Percentiles rank a stretch among this genome's conserved stretches.
These are phyloP conservation scores for Xylariaceae sp. DNA, from an alignment of 2,329 filamentous ascomycete species.

Conservation along the genomic window DNA sequence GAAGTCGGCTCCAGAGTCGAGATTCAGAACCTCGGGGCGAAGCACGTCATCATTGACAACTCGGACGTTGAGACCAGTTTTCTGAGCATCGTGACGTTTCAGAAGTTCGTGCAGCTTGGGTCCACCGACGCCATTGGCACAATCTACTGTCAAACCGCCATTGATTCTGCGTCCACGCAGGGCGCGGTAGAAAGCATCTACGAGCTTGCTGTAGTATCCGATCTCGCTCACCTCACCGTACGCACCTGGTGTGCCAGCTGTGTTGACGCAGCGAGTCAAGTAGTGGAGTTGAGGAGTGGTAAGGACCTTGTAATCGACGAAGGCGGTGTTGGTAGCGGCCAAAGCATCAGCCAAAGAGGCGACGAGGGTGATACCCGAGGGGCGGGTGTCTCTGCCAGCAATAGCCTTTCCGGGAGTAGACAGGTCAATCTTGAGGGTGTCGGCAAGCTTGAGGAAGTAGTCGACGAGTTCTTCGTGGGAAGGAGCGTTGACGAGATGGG, in stretches of 20 bases:
- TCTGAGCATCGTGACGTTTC: constrained; percentile 69
- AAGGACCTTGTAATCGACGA: constrained; percentile 81
- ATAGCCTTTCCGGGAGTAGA: constrained; percentile 72
- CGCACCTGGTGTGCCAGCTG: constrained; percentile 76
- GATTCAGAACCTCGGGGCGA: constrained; percentile 82
- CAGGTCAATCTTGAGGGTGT: constrained; percentile 72
- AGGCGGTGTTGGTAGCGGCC: constrained; percentile 68
- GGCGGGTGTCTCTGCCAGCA: constrained; percentile 87
- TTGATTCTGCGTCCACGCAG: constrained; percentile 72
- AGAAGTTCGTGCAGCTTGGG: constrained; percentile 84
- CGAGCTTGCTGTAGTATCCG: constrained; percentile 93
- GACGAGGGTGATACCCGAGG: constrained; percentile 82
- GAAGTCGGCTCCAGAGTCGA: constrained; percentile 92
- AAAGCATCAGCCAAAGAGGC: constrained; percentile 75
- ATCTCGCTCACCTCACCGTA: constrained; percentile 87
- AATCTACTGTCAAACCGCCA: constrained; percentile 80
- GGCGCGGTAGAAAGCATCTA: constrained; percentile 76
- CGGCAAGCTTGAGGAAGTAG: constrained; percentile 71
- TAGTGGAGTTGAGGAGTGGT: constrained; percentile 99
- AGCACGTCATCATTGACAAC: constrained; percentile 92
- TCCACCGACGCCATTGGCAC: constrained; percentile 93
- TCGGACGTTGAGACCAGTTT: constrained; percentile 73
- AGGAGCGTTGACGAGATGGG: constrained; percentile 79
- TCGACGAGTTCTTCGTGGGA: constrained; percentile 71
- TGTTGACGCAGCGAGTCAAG: constrained; percentile 90